Evolutionary conservation across 768 basidiomycete species (phyloP).

Genomic region (Trichaptum fuscoviolaceum): DNA sequence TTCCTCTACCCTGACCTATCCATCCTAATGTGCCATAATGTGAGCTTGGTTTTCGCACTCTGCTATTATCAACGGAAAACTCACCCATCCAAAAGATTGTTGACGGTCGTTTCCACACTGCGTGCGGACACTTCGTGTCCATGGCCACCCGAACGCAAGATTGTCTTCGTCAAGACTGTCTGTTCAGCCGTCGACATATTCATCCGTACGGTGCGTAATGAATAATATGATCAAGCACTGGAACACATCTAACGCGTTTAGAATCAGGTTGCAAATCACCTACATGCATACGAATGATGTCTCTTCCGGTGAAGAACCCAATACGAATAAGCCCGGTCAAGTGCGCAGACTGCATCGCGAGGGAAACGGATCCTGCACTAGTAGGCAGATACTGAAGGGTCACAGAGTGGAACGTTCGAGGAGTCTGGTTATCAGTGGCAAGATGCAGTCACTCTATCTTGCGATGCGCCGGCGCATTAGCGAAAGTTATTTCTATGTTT

Average conservation of each 20-base stretch:
- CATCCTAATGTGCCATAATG: conserved; percentile 17
- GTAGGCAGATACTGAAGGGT: background rate
- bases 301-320: conserved; percentile 60
- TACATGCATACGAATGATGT: conserved; percentile 59
- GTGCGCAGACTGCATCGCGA: conserved; percentile 31
- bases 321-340: conserved; percentile 60
- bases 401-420: background rate
- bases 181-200: conserved; percentile 64
- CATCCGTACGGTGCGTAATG: conserved; percentile 45
- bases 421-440: background rate
- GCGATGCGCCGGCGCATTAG: background rate
- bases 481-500: background rate
- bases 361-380: conserved; percentile 8
- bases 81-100: conserved; percentile 44
- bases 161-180: conserved; percentile 56
- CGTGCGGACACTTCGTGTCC: conserved; percentile 66
- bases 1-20: background rate
- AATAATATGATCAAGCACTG: conserved; percentile 1
- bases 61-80: background rate
- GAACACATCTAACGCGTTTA: background rate
- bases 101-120: conserved; percentile 68
- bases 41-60: conserved; percentile 3
- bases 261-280: conserved; percentile 13
- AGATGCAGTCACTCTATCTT: no score
- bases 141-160: conserved; percentile 69